phyloP scores from a whole-genome alignment of 352 stramenopile genomes.

The Phytopythium kandeliae region DNA sequence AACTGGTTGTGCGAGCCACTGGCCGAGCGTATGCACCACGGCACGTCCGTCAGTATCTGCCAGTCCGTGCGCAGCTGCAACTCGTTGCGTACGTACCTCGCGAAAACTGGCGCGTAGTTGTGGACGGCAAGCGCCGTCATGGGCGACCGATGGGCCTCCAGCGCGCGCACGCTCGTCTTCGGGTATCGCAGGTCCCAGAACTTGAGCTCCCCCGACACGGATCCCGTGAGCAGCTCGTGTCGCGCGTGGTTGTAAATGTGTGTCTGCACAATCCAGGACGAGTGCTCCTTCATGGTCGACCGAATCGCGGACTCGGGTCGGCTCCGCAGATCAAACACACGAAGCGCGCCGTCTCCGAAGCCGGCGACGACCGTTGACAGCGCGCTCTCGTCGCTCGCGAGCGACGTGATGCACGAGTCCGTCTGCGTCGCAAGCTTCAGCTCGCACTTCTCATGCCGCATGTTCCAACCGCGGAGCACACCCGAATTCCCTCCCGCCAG shows the following conservation, averaged over 20 bases:
- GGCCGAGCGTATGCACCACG: too few relatives aligned
- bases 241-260: slow-evolving; percentile 62
- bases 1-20: slow-evolving; percentile 98
- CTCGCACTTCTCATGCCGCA: slow-evolving; percentile 88
- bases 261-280: slow-evolving; percentile 94
- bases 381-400: slow-evolving; percentile 77
- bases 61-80: too few relatives aligned
- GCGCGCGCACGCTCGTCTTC: slow-evolving; percentile 72
- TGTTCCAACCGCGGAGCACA: slow-evolving; percentile 93
- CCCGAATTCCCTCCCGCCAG: slow-evolving; percentile 92
- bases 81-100: slow-evolving; percentile 48
- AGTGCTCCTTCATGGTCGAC: slow-evolving; percentile 87
- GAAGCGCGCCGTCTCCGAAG: slow-evolving; percentile 91
- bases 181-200: slow-evolving; percentile 95
- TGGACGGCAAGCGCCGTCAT: slow-evolving; percentile 97
- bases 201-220: slow-evolving; percentile 93
- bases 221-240: slow-evolving; percentile 92
- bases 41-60: too few relatives aligned
- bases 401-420: slow-evolving; percentile 88
- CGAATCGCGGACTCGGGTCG: slow-evolving; percentile 63
- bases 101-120: slow-evolving; percentile 93
- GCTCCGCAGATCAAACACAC: slow-evolving; percentile 93
- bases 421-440: slow-evolving; percentile 81
- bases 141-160: slow-evolving; percentile 89
- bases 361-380: slow-evolving; percentile 86